These are phyloP conservation scores for Stemphylium lycopersici DNA, from an alignment of 2,329 filamentous ascomycete species.

Conservation along the genomic window DNA sequence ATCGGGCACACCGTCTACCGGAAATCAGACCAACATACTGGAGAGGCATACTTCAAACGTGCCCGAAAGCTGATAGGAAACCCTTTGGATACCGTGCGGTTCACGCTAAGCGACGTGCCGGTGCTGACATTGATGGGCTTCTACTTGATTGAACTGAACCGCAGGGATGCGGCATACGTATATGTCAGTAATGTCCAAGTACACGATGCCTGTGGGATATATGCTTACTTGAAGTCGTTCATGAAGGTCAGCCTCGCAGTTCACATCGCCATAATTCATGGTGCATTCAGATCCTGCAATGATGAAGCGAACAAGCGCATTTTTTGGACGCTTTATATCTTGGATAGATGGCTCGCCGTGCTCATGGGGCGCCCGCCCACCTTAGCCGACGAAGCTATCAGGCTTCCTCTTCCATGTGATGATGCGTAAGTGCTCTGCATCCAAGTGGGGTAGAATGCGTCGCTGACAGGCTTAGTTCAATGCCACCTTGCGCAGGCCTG, in stretches of 20 bases:
- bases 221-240: not conserved
- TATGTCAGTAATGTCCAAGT: conserved; percentile 23
- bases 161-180: conserved; percentile 35
- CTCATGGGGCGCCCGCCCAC: conserved; percentile 36
- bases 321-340: conserved; percentile 35
- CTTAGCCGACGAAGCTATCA: conserved; percentile 34
- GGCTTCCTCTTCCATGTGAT: conserved; percentile 28
- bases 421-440: conserved; percentile 23
- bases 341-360: conserved; percentile 37
- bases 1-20: conserved; percentile 20
- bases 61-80: conserved; percentile 34
- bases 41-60: conserved; percentile 34
- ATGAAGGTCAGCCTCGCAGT: conserved; percentile 24
- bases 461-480: conserved; percentile 20
- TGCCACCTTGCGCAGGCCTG: conserved; percentile 31
- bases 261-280: conserved; percentile 35
- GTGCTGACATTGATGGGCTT: conserved; percentile 35
- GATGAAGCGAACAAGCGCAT: conserved; percentile 29
- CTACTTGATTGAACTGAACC: conserved; percentile 38
- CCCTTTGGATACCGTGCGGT: conserved; percentile 33
- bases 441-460: not conserved
- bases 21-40: conserved; percentile 24
- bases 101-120: conserved; percentile 31
- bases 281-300: conserved; percentile 24
- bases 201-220: not conserved